Percentiles rank a stretch among this genome's conserved stretches.
phyloP scores from a whole-genome alignment of 768 basidiomycete species.

The Leccinum obscurum region DNA sequence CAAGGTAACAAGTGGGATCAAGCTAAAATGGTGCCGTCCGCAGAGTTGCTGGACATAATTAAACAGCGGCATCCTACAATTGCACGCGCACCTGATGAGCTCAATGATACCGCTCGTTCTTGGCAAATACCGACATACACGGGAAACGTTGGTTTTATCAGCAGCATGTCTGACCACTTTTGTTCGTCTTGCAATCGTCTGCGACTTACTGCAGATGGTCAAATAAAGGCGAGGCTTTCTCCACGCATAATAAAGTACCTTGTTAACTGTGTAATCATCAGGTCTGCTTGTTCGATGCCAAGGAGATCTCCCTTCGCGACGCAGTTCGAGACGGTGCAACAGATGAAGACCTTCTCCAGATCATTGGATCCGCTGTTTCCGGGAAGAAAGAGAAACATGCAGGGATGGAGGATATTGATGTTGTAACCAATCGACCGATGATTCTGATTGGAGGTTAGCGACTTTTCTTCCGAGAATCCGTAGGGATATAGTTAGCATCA shows the following conservation, averaged over 20 bases:
- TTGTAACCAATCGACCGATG: slow-evolving; percentile 81
- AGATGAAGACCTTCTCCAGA: slow-evolving; percentile 59
- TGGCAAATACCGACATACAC: slow-evolving; percentile 70
- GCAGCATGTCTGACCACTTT: slow-evolving; percentile 93
- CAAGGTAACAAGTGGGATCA: slow-evolving; percentile 86
- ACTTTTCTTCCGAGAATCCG: slow-evolving; percentile 29
- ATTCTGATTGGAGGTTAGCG: slow-evolving; percentile 93
- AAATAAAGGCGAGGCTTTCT: slow-evolving; percentile 67
- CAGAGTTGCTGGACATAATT: slow-evolving; percentile 57
- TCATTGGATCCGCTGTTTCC: slow-evolving; percentile 62
- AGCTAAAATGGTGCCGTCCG: slow-evolving; percentile 78
- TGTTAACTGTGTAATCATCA: slow-evolving; percentile 26
- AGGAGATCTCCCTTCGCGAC: slow-evolving; percentile 81
- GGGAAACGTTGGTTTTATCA: slow-evolving; percentile 85
- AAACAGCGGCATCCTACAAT: slow-evolving; percentile 47
- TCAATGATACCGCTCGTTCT: slow-evolving; percentile 79
- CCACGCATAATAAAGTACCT: background rate
- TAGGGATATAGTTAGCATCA: slow-evolving; percentile 19
- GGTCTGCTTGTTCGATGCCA: slow-evolving; percentile 88
- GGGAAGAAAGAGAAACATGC: slow-evolving; percentile 82
- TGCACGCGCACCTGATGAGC: slow-evolving; percentile 60
- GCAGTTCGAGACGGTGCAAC: slow-evolving; percentile 63
- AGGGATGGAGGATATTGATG: slow-evolving; percentile 81
- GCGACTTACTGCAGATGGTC: slow-evolving; percentile 85
- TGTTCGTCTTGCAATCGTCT: slow-evolving; percentile 84